Percentiles rank a stretch among this genome's conserved stretches.
phyloP scores from a whole-genome alignment of 2,329 filamentous ascomycete species.

The Aureobasidium zeae region DNA sequence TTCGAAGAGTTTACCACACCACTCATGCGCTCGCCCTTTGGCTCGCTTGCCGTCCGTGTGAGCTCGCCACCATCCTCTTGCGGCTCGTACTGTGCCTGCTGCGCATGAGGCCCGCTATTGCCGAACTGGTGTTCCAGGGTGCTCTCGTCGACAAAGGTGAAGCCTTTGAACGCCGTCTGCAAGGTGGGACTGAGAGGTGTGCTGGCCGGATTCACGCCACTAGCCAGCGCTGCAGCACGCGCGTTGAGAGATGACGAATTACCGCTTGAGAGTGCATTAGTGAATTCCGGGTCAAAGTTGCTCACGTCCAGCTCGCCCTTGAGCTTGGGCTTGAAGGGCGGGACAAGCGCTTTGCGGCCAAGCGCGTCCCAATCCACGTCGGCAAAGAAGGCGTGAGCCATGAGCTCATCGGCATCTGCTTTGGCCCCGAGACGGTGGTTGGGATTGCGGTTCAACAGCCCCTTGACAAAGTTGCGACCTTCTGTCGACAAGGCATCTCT shows the following conservation, averaged over 20 bases:
- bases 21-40: slow-evolving; percentile 42
- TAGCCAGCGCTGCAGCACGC: slow-evolving; percentile 74
- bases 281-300: slow-evolving; percentile 98
- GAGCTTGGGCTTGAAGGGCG: slow-evolving; percentile 94
- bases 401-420: slow-evolving; percentile 86
- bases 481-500: slow-evolving; percentile 89
- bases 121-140: slow-evolving; percentile 50
- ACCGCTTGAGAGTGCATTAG: slow-evolving; percentile 79
- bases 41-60: slow-evolving; percentile 29
- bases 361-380: slow-evolving; percentile 91
- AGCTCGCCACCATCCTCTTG: slow-evolving; percentile 27
- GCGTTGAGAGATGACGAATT: slow-evolving; percentile 81
- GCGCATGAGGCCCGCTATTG: slow-evolving; percentile 27
- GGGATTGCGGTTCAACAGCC: slow-evolving; percentile 89
- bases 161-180: slow-evolving; percentile 96
- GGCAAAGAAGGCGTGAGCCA: slow-evolving; percentile 85
- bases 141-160: slow-evolving; percentile 98
- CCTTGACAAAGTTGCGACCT: slow-evolving; percentile 96
- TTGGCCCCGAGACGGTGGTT: slow-evolving; percentile 88
- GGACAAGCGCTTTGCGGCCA: slow-evolving; percentile 81
- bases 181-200: slow-evolving; percentile 91
- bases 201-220: slow-evolving; percentile 70
- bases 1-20: slow-evolving; percentile 37
- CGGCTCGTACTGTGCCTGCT: slow-evolving; percentile 26
- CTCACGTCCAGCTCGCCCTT: slow-evolving; percentile 94